Percentiles rank a stretch among this genome's conserved stretches.
Evolutionary conservation across 1,139 yeast genomes (phyloP).

Genomic region (Blastobotrys malaysiensis): DNA sequence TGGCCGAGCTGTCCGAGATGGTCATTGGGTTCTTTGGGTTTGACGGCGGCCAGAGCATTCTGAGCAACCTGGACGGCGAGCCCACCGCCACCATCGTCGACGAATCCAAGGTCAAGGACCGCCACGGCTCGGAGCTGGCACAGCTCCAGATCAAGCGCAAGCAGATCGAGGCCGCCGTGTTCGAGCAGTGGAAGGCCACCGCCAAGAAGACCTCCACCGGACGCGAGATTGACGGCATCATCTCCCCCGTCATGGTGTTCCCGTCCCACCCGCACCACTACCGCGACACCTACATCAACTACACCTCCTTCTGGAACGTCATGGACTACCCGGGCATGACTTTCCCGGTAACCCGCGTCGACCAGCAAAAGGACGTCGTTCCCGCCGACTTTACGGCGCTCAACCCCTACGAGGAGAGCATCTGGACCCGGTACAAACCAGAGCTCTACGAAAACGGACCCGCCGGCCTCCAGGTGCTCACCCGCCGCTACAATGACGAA

Average conservation of each 20-base stretch:
- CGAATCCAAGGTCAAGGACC: neutral
- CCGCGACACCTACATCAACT: slow-evolving; percentile 20
- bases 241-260: slow-evolving; percentile 32
- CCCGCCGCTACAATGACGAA: slow-evolving; percentile 48
- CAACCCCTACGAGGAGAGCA: slow-evolving; percentile 12
- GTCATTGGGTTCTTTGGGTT: slow-evolving; percentile 15
- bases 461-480: slow-evolving; percentile 47
- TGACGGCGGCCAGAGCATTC: slow-evolving; percentile 18
- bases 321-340: slow-evolving; percentile 45
- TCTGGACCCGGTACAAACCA: slow-evolving; percentile 24
- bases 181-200: slow-evolving; percentile 11
- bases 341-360: slow-evolving; percentile 44
- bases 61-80: slow-evolving; percentile 3
- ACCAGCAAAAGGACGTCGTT: slow-evolving; percentile 29
- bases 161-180: slow-evolving; percentile 6
- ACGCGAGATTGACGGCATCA: slow-evolving; percentile 33
- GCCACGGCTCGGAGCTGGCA: slow-evolving; percentile 1
- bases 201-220: slow-evolving; percentile 14
- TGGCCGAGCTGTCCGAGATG: slow-evolving; percentile 7
- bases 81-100: neutral
- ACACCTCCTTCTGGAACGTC: slow-evolving; percentile 44
- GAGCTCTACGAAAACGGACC: slow-evolving; percentile 46
- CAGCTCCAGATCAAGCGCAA: neutral
- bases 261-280: slow-evolving; percentile 25
- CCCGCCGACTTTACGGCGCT: slow-evolving; percentile 31